Evolutionary conservation across 2,329 filamentous ascomycete species (phyloP), one percentile per base, ranked within the genome.

Genomic region (Bipolaris zeicola): DNA sequence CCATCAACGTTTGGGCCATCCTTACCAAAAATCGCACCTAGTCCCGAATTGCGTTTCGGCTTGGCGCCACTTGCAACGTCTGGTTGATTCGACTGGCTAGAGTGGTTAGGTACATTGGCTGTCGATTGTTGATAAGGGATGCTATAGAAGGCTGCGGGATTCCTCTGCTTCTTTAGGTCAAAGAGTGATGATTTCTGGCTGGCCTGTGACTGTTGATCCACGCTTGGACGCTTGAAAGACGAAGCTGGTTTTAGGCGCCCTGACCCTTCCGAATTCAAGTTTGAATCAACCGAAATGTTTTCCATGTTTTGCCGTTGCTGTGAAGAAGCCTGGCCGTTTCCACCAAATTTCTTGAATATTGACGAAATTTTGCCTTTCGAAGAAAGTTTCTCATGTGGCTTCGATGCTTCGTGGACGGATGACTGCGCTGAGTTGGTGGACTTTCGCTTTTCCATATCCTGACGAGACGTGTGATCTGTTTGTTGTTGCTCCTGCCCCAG

Each of bases 291-390:
- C 7, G 42, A 18, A 14, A 36, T 44, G 44, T 39, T 61, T 11
- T 49, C 45, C n/a, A 49, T 26, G 28, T 37, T 60, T 2, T 60
- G 20, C 5, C 36, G 20, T 31, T 60, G 52, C 45, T 65, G 61
- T 5, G 49, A 44, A 34, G 57, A 62, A 22, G 58, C 42, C 33
- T 65, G 63, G 16, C 58, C 54, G 48, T 70, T 71, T 43, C 67
- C 64, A 38, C 61, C 71, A 22, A 74, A 52, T 14, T 53, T 61
- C 60, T 82, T 84, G 60, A 86, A 81, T n/a, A 85, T 65, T n/a
- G 68, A 71, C 14, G 68, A 62, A n/a, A 74, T 39, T 28, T 66
- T 71, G 18, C 68, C 67, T 22, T 65, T 69, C 0, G 63, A 60
- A 7, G 65, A 65, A 11, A 52, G 26, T 52, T 73, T 73, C 22